Conservation (phyloP, 2,329 filamentous ascomycete genomes). For the Penicillium sp. region DNA sequence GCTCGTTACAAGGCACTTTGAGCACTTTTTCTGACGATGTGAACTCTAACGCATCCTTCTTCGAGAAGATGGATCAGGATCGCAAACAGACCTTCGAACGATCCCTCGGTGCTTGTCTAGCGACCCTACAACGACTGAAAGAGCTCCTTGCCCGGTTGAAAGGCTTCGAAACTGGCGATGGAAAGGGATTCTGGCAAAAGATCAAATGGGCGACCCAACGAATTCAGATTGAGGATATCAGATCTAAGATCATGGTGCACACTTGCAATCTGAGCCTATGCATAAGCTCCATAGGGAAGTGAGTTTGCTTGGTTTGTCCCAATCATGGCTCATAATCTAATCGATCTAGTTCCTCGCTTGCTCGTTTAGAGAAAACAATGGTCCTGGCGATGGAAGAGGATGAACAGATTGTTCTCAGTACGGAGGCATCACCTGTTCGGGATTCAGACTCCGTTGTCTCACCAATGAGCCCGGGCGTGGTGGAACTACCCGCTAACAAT, state of each 20-base stretch:
- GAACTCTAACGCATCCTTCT: conserved; percentile 18
- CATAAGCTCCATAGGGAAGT: conserved; percentile 24
- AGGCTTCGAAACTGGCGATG: conserved; percentile 17
- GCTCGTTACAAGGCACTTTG: conserved; percentile 22
- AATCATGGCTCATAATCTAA: background rate
- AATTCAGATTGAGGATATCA: conserved; percentile 21
- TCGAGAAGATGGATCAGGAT: conserved; percentile 18
- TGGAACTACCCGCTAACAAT: background rate
- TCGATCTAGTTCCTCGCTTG: conserved; percentile 17
- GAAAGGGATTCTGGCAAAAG: conserved; percentile 22
- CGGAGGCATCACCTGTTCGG: background rate
- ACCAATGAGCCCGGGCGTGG: conserved; percentile 1
- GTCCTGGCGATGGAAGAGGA: conserved; percentile 19
- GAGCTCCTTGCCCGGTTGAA: conserved; percentile 19
- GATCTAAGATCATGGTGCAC: conserved; percentile 25
- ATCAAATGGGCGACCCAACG: conserved; percentile 25
- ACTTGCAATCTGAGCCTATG: conserved; percentile 25
- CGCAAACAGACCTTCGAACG: conserved; percentile 19
- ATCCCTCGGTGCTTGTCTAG: conserved; percentile 19
- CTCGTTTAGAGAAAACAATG: conserved; percentile 19
- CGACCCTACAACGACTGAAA: conserved; percentile 20
- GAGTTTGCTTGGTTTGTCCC: conserved; percentile 2
- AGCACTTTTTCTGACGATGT: conserved; percentile 19
- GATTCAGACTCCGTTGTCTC: conserved; percentile 6
- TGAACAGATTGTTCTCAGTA: conserved; percentile 5